Percentiles rank a stretch among this genome's conserved stretches.
Evolutionary conservation across 306 rosid genomes (phyloP).

Genomic region (Vigna reflexopilosa): DNA sequence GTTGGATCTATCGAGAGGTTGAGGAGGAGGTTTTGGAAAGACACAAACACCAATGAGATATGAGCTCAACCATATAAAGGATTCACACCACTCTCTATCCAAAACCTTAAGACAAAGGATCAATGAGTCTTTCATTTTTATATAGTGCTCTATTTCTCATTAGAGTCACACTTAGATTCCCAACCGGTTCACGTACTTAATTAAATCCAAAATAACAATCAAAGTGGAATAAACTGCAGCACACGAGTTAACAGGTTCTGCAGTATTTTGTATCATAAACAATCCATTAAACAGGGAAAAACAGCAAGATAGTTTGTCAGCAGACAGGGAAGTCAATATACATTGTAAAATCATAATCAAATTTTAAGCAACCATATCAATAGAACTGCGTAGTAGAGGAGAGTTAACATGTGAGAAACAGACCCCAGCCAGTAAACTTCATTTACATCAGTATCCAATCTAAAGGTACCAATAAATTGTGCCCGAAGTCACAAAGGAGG

Average conservation of each 20-base stretch:
- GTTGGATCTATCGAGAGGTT: too few species aligned
- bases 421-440: conserved; percentile 9
- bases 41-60: too few species aligned
- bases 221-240: neutral
- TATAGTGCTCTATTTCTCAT: too few species aligned
- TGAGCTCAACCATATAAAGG: too few species aligned
- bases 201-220: conserved; percentile 25
- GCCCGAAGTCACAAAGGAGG: conserved; percentile 13
- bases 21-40: too few species aligned
- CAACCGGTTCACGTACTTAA: neutral
- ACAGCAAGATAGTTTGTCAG: neutral
- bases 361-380: neutral
- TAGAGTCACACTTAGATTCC: too few species aligned
- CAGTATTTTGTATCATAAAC: neutral
- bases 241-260: neutral
- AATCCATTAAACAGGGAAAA: conserved; percentile 9
- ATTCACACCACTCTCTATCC: too few species aligned
- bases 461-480: conserved; percentile 3
- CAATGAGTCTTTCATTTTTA: too few species aligned
- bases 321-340: conserved; percentile 18
- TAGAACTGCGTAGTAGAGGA: neutral
- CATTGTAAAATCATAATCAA: conserved; percentile 13
- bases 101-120: too few species aligned
- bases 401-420: conserved; percentile 14
- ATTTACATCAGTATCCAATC: neutral